A percentile compares a stretch with the other conserved stretches of the same genome.
phyloP scores from a whole-genome alignment of 768 basidiomycete species.

The Hemileccinum impolitum region DNA sequence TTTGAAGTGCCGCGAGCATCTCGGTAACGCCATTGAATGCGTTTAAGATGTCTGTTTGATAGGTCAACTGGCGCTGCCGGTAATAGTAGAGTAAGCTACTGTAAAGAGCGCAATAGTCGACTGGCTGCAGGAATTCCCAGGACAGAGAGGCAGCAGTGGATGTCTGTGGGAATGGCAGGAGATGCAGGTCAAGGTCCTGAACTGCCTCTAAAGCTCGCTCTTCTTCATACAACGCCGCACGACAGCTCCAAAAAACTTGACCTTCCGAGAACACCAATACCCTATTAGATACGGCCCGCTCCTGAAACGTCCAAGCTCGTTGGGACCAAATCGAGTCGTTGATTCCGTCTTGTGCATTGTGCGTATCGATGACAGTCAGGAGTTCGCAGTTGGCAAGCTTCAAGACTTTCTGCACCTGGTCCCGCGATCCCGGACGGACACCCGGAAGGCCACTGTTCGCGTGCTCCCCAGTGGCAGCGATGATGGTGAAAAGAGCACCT shows the following conservation, averaged over 20 bases:
- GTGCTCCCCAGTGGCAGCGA: conserved; percentile 13
- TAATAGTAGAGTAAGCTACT: neutral
- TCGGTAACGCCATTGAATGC: conserved; percentile 15
- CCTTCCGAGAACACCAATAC: conserved; percentile 16
- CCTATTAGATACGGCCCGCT: conserved; percentile 14
- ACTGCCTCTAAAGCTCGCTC: conserved; percentile 12
- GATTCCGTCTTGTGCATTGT: neutral
- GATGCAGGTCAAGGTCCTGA: neutral
- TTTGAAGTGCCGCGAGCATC: conserved; percentile 6
- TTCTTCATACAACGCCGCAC: conserved; percentile 3
- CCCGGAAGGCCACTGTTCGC: conserved; percentile 14
- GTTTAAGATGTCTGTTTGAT: conserved; percentile 15
- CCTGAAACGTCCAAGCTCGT: conserved; percentile 21
- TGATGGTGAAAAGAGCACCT: conserved; percentile 15
- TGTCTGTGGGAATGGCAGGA: neutral
- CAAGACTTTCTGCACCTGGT: conserved; percentile 5
- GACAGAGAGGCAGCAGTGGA: neutral
- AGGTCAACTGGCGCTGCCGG: conserved; percentile 9
- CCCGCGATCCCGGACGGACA: conserved; percentile 1
- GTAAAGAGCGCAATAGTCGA: neutral
- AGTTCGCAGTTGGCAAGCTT: conserved; percentile 10
- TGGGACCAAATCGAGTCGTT: conserved; percentile 8
- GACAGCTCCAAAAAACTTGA: conserved; percentile 19
- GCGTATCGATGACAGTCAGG: conserved; percentile 10
- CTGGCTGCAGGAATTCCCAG: neutral